These are phyloP conservation scores for Sindora glabra DNA, from an alignment of 306 rosid species.

Conservation along the genomic window DNA sequence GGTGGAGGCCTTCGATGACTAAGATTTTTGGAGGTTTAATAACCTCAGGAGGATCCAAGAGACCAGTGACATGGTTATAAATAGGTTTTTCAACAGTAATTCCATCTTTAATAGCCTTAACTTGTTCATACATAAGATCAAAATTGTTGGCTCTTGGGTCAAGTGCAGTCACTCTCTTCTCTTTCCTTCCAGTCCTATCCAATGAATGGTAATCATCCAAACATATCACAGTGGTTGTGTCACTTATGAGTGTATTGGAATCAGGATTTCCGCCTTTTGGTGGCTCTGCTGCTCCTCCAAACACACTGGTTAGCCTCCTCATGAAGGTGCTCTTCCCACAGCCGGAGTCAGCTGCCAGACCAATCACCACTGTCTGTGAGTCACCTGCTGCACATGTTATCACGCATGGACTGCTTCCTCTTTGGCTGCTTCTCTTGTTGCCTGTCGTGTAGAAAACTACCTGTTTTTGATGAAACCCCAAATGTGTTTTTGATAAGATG, in stretches of 20 bases:
- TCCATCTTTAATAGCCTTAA: constrained; percentile 77
- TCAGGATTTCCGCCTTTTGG: constrained; percentile 96
- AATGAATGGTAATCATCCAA: constrained; percentile 93
- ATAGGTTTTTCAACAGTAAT: constrained; percentile 73
- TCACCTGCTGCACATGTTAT: constrained; percentile 58
- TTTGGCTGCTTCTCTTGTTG: constrained; percentile 16
- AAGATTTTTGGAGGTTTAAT: constrained; percentile 94
- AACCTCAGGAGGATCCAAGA: constrained; percentile 89
- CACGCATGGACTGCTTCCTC: too few species aligned
- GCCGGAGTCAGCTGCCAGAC: constrained; percentile 95
- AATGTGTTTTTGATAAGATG: constrained; percentile 52
- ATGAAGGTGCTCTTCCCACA: constrained; percentile 98
- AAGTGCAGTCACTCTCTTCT: constrained; percentile 92
- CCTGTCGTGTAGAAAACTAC: constrained; percentile 58
- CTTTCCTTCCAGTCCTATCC: constrained; percentile 90
- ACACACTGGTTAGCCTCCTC: constrained; percentile 93
- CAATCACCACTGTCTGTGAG: constrained; percentile 83
- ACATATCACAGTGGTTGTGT: constrained; percentile 93
- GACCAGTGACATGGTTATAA: constrained; percentile 92
- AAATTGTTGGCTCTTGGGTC: constrained; percentile 91
- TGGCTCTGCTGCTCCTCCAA: constrained; percentile 94
- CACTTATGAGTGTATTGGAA: constrained; percentile 92
- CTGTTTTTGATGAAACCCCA: constrained; percentile 63
- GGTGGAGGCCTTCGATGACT: constrained; percentile 96
- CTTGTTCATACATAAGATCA: constrained; percentile 96